phyloP scores from a whole-genome alignment of 2,329 filamentous ascomycete genomes.

The Calonectria ilicicola region DNA sequence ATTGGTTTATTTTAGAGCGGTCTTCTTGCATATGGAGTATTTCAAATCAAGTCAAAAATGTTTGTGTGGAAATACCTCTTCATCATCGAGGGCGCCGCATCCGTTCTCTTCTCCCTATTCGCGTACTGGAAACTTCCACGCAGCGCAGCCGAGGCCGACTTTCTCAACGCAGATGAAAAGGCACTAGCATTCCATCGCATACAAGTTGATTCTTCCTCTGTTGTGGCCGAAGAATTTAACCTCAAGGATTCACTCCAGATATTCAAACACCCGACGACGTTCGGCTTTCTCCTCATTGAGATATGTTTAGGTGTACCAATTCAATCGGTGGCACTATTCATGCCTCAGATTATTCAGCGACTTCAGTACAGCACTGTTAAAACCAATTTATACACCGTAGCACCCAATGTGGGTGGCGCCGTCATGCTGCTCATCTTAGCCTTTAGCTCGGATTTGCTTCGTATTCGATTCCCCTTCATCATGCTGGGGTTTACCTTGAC shows the following conservation, averaged over 20 bases:
- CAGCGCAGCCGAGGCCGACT: conserved; percentile 54
- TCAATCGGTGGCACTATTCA: conserved; percentile 62
- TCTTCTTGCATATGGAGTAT: conserved; percentile 69
- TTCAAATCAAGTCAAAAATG: conserved; percentile 59
- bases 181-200: conserved; percentile 50
- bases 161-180: conserved; percentile 55
- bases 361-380: conserved; percentile 57
- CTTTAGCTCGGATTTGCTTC: conserved; percentile 56
- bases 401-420: conserved; percentile 60
- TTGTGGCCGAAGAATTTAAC: conserved; percentile 53
- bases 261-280: neutral
- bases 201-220: conserved; percentile 42
- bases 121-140: conserved; percentile 36
- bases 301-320: conserved; percentile 58
- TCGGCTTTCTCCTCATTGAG: conserved; percentile 26
- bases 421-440: conserved; percentile 57
- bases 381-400: conserved; percentile 61
- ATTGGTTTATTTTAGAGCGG: conserved; percentile 55
- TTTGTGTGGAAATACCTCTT: conserved; percentile 74
- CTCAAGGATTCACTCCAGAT: conserved; percentile 46
- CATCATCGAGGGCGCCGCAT: conserved; percentile 63
- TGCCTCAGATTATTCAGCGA: conserved; percentile 59
- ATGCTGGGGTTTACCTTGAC: conserved; percentile 49
- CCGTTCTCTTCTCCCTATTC: conserved; percentile 21
- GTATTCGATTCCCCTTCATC: conserved; percentile 60